Evolutionary conservation across 306 rosid genomes (phyloP).

Genomic region (Quercus suber): DNA sequence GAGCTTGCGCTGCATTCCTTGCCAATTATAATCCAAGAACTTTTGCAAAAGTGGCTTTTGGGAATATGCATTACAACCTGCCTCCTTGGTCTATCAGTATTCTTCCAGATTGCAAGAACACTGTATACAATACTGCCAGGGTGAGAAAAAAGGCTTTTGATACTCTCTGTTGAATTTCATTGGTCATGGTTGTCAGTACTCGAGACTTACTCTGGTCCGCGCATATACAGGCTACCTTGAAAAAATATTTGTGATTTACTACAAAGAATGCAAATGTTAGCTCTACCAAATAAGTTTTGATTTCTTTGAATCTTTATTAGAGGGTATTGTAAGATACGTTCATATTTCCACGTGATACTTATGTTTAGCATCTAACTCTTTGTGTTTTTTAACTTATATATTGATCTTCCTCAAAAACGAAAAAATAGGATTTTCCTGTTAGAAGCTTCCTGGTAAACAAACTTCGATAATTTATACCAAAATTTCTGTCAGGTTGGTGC

Average conservation of each 20-base stretch:
- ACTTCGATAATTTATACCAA: not conserved
- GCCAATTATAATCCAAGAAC: constrained; percentile 71
- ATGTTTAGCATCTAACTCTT: not conserved
- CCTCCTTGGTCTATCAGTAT: constrained; percentile 99
- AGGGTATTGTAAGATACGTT: not conserved
- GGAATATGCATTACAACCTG: constrained; percentile 77
- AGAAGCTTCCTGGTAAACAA: not conserved
- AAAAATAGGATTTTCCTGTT: not conserved
- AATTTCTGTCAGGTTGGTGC: constrained; percentile 67
- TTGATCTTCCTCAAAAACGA: not conserved
- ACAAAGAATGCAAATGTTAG: not conserved
- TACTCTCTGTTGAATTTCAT: not conserved
- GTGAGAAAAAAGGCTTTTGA: constrained; percentile 44
- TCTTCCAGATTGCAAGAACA: constrained; percentile 92
- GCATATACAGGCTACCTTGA: not conserved
- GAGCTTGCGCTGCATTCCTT: constrained; percentile 95
- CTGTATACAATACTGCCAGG: constrained; percentile 97
- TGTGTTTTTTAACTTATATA: not conserved
- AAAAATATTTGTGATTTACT: not conserved
- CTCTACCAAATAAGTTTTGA: not conserved
- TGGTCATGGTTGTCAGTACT: not conserved
- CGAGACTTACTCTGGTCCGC: not conserved
- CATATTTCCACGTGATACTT: not conserved
- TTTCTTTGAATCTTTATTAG: not conserved
- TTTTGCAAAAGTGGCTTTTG: constrained; percentile 69